These are phyloP conservation scores for Drosera spatulata DNA, from an alignment of 179 eudicot species.

Conservation along the genomic window DNA sequence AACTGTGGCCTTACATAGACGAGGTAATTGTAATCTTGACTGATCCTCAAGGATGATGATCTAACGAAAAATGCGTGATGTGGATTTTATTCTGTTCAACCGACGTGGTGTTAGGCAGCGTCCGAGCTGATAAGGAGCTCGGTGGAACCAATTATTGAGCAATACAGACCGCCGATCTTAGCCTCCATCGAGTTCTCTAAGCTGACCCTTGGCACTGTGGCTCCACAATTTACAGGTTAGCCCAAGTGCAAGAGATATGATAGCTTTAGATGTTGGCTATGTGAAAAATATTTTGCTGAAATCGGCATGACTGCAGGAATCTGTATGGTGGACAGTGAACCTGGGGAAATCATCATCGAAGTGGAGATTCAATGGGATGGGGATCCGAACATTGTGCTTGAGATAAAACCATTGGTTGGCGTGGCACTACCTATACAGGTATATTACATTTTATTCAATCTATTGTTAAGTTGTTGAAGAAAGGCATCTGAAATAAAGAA, in stretches of 20 bases:
- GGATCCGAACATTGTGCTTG: conserved; percentile 63
- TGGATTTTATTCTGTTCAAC: too few relatives aligned
- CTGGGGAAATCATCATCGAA: conserved; percentile 63
- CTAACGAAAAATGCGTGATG: too few relatives aligned
- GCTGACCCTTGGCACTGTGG: conserved; percentile 89
- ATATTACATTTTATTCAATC: background rate
- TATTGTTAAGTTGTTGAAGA: background rate
- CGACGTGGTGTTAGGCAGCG: conserved; percentile 49
- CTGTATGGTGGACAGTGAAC: conserved; percentile 47
- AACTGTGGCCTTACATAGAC: conserved; percentile 82
- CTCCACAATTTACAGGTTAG: conserved; percentile 91
- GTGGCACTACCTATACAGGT: conserved; percentile 79
- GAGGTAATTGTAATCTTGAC: conserved; percentile 26
- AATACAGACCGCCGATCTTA: conserved; percentile 61
- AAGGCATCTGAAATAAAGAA: background rate
- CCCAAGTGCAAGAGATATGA: conserved; percentile 6
- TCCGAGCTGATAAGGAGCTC: conserved; percentile 67
- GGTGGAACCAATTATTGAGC: conserved; percentile 82
- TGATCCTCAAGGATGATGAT: conserved; percentile 4
- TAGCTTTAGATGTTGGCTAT: background rate
- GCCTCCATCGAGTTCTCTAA: conserved; percentile 59
- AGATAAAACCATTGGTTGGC: conserved; percentile 63
- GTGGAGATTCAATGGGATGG: conserved; percentile 95
- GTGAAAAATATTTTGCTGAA: background rate
- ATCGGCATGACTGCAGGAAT: conserved; percentile 35